These are phyloP conservation scores for Talaromyces sp. DNA, from an alignment of 2,329 filamentous ascomycete species.

Conservation along the genomic window DNA sequence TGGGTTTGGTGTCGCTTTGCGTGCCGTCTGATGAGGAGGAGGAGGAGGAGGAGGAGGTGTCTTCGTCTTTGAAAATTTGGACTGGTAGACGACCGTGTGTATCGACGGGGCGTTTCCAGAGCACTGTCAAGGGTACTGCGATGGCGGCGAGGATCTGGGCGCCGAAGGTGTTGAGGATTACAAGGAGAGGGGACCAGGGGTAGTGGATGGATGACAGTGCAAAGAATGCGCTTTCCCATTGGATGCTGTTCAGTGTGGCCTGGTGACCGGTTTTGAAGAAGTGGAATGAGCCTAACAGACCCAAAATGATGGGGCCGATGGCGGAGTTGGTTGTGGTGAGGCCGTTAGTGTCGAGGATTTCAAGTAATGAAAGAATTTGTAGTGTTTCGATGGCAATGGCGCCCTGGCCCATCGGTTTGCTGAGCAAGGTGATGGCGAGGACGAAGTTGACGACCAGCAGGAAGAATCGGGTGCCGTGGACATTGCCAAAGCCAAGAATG, in stretches of 20 bases:
- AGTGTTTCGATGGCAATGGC: slow-evolving; percentile 78
- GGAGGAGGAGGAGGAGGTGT: slow-evolving; percentile 22
- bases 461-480: slow-evolving; percentile 87
- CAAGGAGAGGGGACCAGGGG: slow-evolving; percentile 80
- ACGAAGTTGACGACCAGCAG: slow-evolving; percentile 77
- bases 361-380: slow-evolving; percentile 76
- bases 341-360: slow-evolving; percentile 61
- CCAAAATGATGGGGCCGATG: slow-evolving; percentile 80
- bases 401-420: slow-evolving; percentile 92
- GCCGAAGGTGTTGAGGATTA: slow-evolving; percentile 82
- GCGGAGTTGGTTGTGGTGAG: slow-evolving; percentile 59
- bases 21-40: slow-evolving; percentile 15
- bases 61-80: slow-evolving; percentile 23
- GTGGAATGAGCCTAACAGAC: slow-evolving; percentile 85
- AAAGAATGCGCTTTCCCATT: slow-evolving; percentile 96
- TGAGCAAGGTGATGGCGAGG: slow-evolving; percentile 71
- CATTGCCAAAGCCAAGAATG: slow-evolving; percentile 86
- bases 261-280: slow-evolving; percentile 99
- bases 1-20: neutral
- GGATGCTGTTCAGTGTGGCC: slow-evolving; percentile 78
- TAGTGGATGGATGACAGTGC: slow-evolving; percentile 78
- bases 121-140: slow-evolving; percentile 72
- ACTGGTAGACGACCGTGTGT: slow-evolving; percentile 50
- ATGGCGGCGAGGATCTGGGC: slow-evolving; percentile 80
- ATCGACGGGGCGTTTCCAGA: slow-evolving; percentile 87